Conservation (phyloP, 1,284 basidiomycete species). For the Cerrena zonata region DNA sequence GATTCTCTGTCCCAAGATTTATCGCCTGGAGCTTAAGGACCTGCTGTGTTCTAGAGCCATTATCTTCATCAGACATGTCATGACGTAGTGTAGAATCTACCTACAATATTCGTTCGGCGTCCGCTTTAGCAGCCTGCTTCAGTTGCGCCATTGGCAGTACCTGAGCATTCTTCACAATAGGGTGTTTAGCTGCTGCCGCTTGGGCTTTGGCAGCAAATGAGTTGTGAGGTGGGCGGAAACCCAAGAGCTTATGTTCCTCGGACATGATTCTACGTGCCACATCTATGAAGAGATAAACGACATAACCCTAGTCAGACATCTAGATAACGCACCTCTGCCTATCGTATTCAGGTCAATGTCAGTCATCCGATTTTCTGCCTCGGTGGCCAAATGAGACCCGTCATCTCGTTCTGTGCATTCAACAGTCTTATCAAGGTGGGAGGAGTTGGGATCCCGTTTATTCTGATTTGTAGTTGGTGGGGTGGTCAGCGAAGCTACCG, state of each 20-base stretch:
- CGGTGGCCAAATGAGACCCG: too few relatives aligned
- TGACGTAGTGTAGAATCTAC: neutral
- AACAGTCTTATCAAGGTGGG: too few relatives aligned
- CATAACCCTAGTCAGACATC: neutral
- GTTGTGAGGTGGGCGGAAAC: slow-evolving; percentile 25
- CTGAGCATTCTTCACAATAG: neutral
- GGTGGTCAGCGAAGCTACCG: too few relatives aligned
- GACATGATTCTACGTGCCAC: slow-evolving; percentile 20
- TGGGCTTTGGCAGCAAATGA: slow-evolving; percentile 29
- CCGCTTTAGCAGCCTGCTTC: neutral
- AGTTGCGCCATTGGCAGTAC: neutral
- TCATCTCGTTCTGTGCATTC: too few relatives aligned
- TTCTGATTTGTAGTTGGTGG: too few relatives aligned
- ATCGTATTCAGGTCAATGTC: neutral
- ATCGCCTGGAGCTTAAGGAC: too few relatives aligned
- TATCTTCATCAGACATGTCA: too few relatives aligned
- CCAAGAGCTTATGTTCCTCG: slow-evolving; percentile 22
- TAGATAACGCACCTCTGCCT: neutral
- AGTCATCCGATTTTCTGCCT: neutral
- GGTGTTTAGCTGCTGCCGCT: slow-evolving; percentile 22
- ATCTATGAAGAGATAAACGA: neutral
- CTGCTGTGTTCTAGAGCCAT: too few relatives aligned
- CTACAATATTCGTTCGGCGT: slow-evolving; percentile 2
- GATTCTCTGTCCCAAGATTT: too few relatives aligned
- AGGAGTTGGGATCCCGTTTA: too few relatives aligned